phyloP scores from a whole-genome alignment of 352 stramenopile species.

The Labyrinthula sp. region DNA sequence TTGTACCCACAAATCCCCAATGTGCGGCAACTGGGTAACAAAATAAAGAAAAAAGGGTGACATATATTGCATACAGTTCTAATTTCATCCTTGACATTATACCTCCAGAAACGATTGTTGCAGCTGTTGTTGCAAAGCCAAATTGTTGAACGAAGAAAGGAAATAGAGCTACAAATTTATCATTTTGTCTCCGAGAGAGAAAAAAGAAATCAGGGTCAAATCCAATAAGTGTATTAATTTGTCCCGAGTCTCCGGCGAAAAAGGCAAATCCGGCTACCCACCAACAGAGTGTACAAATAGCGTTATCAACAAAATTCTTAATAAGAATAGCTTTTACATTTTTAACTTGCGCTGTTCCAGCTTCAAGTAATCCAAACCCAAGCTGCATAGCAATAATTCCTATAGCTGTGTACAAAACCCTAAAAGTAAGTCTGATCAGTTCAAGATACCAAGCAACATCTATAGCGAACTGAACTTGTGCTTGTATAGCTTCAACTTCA shows the following conservation, averaged over 20 bases:
- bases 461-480: no score
- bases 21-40: slow-evolving; percentile 41
- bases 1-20: slow-evolving; percentile 40
- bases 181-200: no score
- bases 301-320: slow-evolving; percentile 50
- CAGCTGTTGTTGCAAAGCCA: slow-evolving; percentile 40
- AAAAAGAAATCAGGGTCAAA: no score
- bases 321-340: slow-evolving; percentile 51
- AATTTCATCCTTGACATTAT: slow-evolving; percentile 41
- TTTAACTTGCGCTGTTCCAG: slow-evolving; percentile 42
- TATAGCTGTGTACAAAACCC: no score
- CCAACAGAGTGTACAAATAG: slow-evolving; percentile 35
- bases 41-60: slow-evolving; percentile 38
- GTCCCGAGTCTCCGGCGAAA: slow-evolving; percentile 2
- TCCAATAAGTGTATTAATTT: no score
- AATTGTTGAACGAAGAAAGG: slow-evolving; percentile 43
- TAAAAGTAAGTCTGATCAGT: no score
- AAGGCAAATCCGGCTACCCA: slow-evolving; percentile 30
- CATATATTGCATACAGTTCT: slow-evolving; percentile 41
- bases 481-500: no score
- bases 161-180: no score
- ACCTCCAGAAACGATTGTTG: slow-evolving; percentile 42
- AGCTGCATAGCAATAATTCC: slow-evolving; percentile 35
- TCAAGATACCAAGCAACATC: no score
- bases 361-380: slow-evolving; percentile 47